Evolutionary conservation across 495 filamentous ascomycete species (phyloP).

Genomic region (Hypoxylon trugodes): DNA sequence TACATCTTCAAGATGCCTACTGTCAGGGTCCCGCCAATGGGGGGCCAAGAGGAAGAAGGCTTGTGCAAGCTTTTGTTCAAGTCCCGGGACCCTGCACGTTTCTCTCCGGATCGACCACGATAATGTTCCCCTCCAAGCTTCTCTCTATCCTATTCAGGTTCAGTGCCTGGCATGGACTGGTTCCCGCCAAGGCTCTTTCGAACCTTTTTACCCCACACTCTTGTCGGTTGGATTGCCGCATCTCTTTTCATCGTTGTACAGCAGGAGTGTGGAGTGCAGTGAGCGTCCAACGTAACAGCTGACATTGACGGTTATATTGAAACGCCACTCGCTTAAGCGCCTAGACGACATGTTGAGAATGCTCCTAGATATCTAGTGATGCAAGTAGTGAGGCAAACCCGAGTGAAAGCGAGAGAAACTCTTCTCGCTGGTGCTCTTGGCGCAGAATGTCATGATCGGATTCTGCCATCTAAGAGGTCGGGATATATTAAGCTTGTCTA

Average conservation of each 20-base stretch:
- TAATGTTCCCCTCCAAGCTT: slow-evolving; percentile 30
- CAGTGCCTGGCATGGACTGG: slow-evolving; percentile 41
- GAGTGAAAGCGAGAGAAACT: slow-evolving; percentile 43
- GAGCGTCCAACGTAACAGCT: slow-evolving; percentile 39
- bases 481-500: slow-evolving; percentile 39
- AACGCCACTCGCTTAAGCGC: slow-evolving; percentile 47
- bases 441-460: slow-evolving; percentile 33
- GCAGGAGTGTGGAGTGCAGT: slow-evolving; percentile 49
- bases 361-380: slow-evolving; percentile 30
- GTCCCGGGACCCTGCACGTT: slow-evolving; percentile 39
- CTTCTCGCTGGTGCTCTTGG: slow-evolving; percentile 31
- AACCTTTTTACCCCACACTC: slow-evolving; percentile 45
- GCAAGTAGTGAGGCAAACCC: slow-evolving; percentile 41
- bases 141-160: slow-evolving; percentile 29
- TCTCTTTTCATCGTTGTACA: slow-evolving; percentile 38
- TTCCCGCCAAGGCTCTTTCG: slow-evolving; percentile 40
- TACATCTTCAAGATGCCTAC: slow-evolving; percentile 19
- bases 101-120: slow-evolving; percentile 44
- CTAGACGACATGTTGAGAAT: slow-evolving; percentile 39
- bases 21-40: slow-evolving; percentile 41
- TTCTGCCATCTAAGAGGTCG: slow-evolving; percentile 29
- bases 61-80: slow-evolving; percentile 33
- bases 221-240: slow-evolving; percentile 39
- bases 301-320: slow-evolving; percentile 45
- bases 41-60: slow-evolving; percentile 18